Conservation (phyloP, 495 filamentous ascomycete genomes). For the Xylaria venustula region DNA sequence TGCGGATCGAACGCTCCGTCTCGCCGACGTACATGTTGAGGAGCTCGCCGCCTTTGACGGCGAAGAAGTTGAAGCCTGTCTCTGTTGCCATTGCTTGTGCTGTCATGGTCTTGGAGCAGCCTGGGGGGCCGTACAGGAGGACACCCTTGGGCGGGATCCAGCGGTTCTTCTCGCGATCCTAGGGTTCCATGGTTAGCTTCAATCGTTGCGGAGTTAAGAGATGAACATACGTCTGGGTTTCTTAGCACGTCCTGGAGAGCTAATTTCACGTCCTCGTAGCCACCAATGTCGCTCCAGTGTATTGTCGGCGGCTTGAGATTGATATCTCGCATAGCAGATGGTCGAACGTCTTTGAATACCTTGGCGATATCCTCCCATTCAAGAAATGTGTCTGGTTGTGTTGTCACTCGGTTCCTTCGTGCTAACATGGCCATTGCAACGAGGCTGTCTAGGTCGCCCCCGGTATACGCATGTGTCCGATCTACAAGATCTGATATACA, state of each 20-base stretch:
- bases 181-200: background rate
- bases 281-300: conserved; percentile 86
- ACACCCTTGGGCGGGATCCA: conserved; percentile 73
- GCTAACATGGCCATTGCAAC: conserved; percentile 39
- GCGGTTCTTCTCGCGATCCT: conserved; percentile 25
- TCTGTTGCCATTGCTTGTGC: conserved; percentile 93
- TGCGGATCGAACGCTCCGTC: conserved; percentile 83
- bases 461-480: conserved; percentile 55
- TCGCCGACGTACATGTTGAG: conserved; percentile 98
- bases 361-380: conserved; percentile 42
- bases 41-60: conserved; percentile 94
- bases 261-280: conserved; percentile 77
- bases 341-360: conserved; percentile 53
- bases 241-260: conserved; percentile 34
- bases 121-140: conserved; percentile 89
- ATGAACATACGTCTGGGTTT: conserved; percentile 18
- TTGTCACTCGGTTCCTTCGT: conserved; percentile 22
- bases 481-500: conserved; percentile 46
- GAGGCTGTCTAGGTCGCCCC: conserved; percentile 45
- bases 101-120: conserved; percentile 92
- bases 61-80: conserved; percentile 88
- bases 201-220: background rate
- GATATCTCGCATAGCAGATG: conserved; percentile 87
- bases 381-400: conserved; percentile 20
- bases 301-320: conserved; percentile 85